A percentile compares a stretch with the other conserved stretches of the same genome.
Conservation (phyloP, 352 stramenopile genomes). For the Peronospora destructor region DNA sequence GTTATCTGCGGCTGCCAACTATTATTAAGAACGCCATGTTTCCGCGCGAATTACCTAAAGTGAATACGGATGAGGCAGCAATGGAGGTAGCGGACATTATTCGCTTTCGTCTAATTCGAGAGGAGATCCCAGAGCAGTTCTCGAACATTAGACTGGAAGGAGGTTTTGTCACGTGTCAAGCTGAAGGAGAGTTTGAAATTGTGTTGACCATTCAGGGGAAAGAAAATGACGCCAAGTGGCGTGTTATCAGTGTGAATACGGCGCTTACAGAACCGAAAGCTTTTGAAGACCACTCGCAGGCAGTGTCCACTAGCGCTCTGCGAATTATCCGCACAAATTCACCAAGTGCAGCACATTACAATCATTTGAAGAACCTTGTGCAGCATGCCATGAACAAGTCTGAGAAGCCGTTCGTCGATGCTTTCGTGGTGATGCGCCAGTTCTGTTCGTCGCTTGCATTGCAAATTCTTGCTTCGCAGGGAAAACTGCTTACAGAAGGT, state of each 20-base stretch:
- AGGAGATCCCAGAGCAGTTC: conserved; percentile 70
- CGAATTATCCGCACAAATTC: conserved; percentile 76
- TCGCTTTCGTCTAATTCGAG: conserved; percentile 75
- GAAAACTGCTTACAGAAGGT: conserved; percentile 68
- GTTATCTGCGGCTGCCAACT: conserved; percentile 64
- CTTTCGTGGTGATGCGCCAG: conserved; percentile 75
- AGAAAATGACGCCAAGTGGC: conserved; percentile 66
- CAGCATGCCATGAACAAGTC: conserved; percentile 84
- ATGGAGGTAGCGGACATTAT: conserved; percentile 73
- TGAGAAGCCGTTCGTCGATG: conserved; percentile 66
- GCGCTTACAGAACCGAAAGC: conserved; percentile 53
- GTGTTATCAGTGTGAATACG: conserved; percentile 75
- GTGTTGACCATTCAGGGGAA: conserved; percentile 79
- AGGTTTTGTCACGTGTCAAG: conserved; percentile 72
- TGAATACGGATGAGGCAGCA: conserved; percentile 50
- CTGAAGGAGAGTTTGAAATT: conserved; percentile 78
- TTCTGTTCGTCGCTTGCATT: conserved; percentile 76
- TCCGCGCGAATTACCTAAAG: conserved; percentile 52
- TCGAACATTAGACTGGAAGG: conserved; percentile 70
- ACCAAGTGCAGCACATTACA: conserved; percentile 65
- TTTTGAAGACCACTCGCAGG: conserved; percentile 48
- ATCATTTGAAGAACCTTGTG: conserved; percentile 79
- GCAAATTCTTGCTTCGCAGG: conserved; percentile 69
- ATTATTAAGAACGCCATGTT: conserved; percentile 72
- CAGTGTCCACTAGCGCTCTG: conserved; percentile 55